phyloP scores from a whole-genome alignment of 2,329 filamentous ascomycete genomes.

The Ophiostoma novo-ulmi region DNA sequence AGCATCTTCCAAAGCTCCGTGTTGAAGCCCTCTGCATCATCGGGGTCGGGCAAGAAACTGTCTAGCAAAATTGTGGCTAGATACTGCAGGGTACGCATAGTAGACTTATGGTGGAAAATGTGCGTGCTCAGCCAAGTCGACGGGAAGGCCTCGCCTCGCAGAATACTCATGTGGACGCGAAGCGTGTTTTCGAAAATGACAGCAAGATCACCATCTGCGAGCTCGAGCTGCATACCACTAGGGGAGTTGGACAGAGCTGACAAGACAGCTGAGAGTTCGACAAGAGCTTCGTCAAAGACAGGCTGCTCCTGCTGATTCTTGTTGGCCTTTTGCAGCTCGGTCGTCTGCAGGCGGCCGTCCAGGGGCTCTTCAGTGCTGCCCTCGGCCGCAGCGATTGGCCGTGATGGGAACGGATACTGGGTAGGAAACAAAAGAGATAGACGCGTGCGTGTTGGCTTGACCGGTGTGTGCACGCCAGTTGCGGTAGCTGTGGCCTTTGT shows the following conservation, averaged over 20 bases:
- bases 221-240: constrained; percentile 68
- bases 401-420: constrained; percentile 80
- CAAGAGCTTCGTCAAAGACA: constrained; percentile 74
- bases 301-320: constrained; percentile 34
- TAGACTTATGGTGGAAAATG: constrained; percentile 87
- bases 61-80: constrained; percentile 75
- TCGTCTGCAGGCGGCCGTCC: constrained; percentile 8
- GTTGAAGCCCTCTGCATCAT: constrained; percentile 87
- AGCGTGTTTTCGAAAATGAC: constrained; percentile 72
- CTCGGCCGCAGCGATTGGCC: constrained; percentile 47
- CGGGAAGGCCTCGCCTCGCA: constrained; percentile 86
- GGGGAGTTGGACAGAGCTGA: constrained; percentile 73
- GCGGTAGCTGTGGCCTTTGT: background rate
- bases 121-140: constrained; percentile 85
- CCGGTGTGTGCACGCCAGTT: background rate
- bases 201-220: constrained; percentile 68
- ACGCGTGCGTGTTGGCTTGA: constrained; percentile 49
- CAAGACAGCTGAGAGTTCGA: constrained; percentile 83
- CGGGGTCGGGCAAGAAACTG: constrained; percentile 77
- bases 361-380: constrained; percentile 32
- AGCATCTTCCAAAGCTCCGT: constrained; percentile 92
- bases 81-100: constrained; percentile 79
- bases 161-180: constrained; percentile 80
- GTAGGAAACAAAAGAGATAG: constrained; percentile 88
- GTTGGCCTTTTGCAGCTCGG: constrained; percentile 16